These are phyloP conservation scores for Fusarium abutilonis DNA, from an alignment of 2,329 filamentous ascomycete genomes.

Conservation along the genomic window DNA sequence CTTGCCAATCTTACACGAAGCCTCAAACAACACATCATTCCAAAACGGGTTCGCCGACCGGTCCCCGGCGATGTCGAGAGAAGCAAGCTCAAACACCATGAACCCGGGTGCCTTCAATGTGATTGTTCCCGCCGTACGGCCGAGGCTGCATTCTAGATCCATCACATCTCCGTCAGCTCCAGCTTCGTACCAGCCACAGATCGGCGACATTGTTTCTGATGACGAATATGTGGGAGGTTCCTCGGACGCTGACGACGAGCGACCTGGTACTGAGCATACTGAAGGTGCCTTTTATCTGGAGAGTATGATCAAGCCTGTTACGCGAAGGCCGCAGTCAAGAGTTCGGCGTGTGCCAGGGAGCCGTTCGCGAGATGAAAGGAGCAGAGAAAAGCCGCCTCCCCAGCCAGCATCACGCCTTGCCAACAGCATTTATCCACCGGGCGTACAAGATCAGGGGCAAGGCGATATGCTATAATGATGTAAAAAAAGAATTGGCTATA, in stretches of 20 bases:
- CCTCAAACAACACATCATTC: constrained; percentile 81
- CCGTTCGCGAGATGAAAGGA: constrained; percentile 50
- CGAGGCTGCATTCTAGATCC: constrained; percentile 80
- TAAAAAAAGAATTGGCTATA: constrained; percentile 1
- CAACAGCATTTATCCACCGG: constrained; percentile 48
- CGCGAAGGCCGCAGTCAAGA: constrained; percentile 64
- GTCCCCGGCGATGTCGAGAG: constrained; percentile 68
- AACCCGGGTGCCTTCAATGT: constrained; percentile 68
- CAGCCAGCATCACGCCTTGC: constrained; percentile 56
- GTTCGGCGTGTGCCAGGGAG: constrained; percentile 47
- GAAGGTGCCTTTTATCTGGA: constrained; percentile 66
- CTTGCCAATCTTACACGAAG: constrained; percentile 87
- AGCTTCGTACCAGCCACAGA: constrained; percentile 63
- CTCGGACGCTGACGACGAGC: constrained; percentile 78
- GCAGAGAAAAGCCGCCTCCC: constrained; percentile 49
- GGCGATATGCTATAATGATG: constrained; percentile 50
- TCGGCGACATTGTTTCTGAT: constrained; percentile 74
- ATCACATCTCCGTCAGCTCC: constrained; percentile 81
- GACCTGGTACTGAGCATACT: constrained; percentile 52
- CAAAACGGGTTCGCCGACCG: constrained; percentile 89
- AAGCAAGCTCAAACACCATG: constrained; percentile 69
- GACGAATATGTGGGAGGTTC: constrained; percentile 80
- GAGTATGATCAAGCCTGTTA: constrained; percentile 68
- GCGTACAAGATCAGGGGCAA: constrained; percentile 49
- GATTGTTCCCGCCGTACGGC: constrained; percentile 58